phyloP scores from a whole-genome alignment of 1,284 basidiomycete genomes.

The Papiliotrema laurentii region DNA sequence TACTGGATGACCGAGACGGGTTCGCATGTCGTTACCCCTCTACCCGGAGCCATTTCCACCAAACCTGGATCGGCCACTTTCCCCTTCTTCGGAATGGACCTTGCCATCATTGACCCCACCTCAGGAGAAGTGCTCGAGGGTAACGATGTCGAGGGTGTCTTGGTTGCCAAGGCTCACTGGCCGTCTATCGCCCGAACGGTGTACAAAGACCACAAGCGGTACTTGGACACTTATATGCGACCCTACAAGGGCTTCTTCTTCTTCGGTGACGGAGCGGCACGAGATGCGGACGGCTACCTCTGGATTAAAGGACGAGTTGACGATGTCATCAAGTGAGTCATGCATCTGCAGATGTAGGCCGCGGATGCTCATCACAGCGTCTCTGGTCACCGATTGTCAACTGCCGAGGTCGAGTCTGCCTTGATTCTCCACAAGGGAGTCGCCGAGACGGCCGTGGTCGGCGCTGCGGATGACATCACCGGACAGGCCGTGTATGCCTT shows the following conservation, averaged over 20 bases:
- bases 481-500: conserved; percentile 72
- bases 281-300: conserved; percentile 93
- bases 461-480: conserved; percentile 80
- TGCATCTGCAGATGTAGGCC: not conserved
- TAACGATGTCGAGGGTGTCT: conserved; percentile 84
- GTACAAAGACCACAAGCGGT: conserved; percentile 84
- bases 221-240: conserved; percentile 91
- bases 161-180: conserved; percentile 84
- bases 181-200: conserved; percentile 95
- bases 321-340: conserved; percentile 46
- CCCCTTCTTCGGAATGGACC: conserved; percentile 94
- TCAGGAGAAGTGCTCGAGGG: conserved; percentile 64
- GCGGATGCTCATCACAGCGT: conserved; percentile 57
- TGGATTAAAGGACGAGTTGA: conserved; percentile 99
- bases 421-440: conserved; percentile 91
- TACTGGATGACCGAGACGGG: conserved; percentile 99
- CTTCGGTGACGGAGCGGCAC: conserved; percentile 92
- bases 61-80: conserved; percentile 96
- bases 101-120: conserved; percentile 77
- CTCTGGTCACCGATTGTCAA: conserved; percentile 93
- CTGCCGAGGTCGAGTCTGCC: conserved; percentile 95
- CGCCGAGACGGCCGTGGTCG: conserved; percentile 93
- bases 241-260: conserved; percentile 62
- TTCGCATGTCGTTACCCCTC: conserved; percentile 88
- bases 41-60: conserved; percentile 91